These are phyloP conservation scores for Plasmodium inui DNA, from an alignment of 169 alveolate species.

Conservation along the genomic window DNA sequence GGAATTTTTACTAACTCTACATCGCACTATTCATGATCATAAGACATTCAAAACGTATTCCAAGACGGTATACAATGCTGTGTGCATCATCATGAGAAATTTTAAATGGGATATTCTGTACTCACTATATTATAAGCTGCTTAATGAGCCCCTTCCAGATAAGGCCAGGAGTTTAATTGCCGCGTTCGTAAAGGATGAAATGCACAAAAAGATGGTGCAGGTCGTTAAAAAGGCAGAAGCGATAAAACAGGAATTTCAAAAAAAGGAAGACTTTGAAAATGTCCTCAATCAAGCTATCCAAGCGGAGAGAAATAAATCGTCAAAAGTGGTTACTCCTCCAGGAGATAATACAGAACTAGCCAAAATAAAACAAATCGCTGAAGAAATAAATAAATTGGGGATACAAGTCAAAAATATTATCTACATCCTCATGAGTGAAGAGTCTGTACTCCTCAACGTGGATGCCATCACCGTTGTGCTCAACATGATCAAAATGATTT, in stretches of 20 bases:
- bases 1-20: slow-evolving; percentile 45
- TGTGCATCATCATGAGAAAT: slow-evolving; percentile 72
- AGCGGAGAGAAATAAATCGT: neutral
- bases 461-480: slow-evolving; percentile 69
- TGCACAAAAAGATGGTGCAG: slow-evolving; percentile 31
- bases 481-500: slow-evolving; percentile 62
- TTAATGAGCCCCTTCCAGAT: slow-evolving; percentile 22
- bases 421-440: slow-evolving; percentile 40
- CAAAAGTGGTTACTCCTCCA: neutral
- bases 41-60: slow-evolving; percentile 14
- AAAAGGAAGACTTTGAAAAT: neutral
- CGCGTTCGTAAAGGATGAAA: slow-evolving; percentile 46
- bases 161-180: slow-evolving; percentile 23
- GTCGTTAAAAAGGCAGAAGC: neutral
- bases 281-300: neutral
- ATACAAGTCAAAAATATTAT: slow-evolving; percentile 53
- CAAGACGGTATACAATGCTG: slow-evolving; percentile 26
- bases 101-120: slow-evolving; percentile 62
- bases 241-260: neutral
- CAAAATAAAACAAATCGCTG: neutral
- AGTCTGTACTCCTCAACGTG: slow-evolving; percentile 40
- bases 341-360: neutral
- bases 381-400: slow-evolving; percentile 46
- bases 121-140: slow-evolving; percentile 32
- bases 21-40: slow-evolving; percentile 32